These are phyloP conservation scores for Penicillium frequentans DNA, from an alignment of 2,329 filamentous ascomycete genomes.

Conservation along the genomic window DNA sequence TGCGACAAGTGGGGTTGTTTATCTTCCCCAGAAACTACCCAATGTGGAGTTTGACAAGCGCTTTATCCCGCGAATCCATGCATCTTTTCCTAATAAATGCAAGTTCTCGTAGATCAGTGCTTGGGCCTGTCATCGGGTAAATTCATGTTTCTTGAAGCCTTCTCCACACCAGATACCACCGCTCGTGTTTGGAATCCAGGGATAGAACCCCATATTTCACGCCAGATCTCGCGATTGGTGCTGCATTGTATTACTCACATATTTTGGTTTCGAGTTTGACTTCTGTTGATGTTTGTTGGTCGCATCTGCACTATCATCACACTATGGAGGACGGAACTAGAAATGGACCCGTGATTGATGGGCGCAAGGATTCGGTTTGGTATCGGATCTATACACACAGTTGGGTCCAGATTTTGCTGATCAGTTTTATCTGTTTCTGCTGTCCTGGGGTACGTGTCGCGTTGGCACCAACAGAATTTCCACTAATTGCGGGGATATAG, in stretches of 20 bases:
- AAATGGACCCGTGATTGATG: conserved; percentile 4
- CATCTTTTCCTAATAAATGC: neutral
- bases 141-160: neutral
- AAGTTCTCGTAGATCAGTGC: neutral
- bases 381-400: conserved; percentile 42
- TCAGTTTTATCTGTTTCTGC: conserved; percentile 53
- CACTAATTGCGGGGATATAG: conserved; percentile 21
- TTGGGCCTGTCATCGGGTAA: neutral
- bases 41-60: conserved; percentile 8
- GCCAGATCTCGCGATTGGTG: neutral
- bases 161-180: conserved; percentile 10
- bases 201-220: conserved; percentile 5
- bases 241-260: neutral
- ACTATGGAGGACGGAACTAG: conserved; percentile 8
- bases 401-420: conserved; percentile 52
- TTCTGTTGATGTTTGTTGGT: neutral
- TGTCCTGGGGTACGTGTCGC: conserved; percentile 35
- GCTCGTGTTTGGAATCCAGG: conserved; percentile 7
- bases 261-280: neutral
- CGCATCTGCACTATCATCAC: neutral
- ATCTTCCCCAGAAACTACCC: conserved; percentile 5
- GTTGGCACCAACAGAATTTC: neutral
- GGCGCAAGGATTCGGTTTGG: conserved; percentile 10
- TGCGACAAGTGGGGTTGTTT: conserved; percentile 8
- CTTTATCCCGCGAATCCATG: neutral